Conservation (phyloP, 805 yeast species). For the Teunomyces atbi region DNA sequence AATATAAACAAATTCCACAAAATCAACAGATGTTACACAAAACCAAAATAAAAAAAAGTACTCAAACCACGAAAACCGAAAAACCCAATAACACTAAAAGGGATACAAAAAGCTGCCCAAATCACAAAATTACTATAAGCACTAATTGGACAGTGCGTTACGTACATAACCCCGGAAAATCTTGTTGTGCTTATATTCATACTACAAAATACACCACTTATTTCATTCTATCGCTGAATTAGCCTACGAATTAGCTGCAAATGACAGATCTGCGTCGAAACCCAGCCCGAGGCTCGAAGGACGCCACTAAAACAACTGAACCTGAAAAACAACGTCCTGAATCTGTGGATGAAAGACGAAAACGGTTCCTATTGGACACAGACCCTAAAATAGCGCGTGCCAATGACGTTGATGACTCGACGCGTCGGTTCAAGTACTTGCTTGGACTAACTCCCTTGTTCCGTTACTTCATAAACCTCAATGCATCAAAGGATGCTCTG, state of each 20-base stretch:
- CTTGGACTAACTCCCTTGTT: slow-evolving; percentile 82
- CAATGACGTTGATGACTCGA: slow-evolving; percentile 58
- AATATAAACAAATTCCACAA: neutral
- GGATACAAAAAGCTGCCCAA: neutral
- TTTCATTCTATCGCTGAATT: neutral
- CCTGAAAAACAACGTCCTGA: neutral
- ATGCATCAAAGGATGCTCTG: slow-evolving; percentile 74
- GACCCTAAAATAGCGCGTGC: slow-evolving; percentile 60
- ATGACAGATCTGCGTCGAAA: slow-evolving; percentile 2
- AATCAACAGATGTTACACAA: neutral
- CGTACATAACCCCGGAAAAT: neutral
- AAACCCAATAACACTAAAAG: neutral
- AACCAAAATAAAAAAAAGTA: neutral
- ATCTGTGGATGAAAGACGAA: slow-evolving; percentile 38
- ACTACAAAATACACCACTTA: too few relatives aligned
- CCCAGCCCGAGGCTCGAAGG: neutral
- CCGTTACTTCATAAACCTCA: slow-evolving; percentile 80
- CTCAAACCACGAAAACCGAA: slow-evolving; percentile 2
- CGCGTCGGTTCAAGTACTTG: slow-evolving; percentile 75
- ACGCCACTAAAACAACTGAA: neutral
- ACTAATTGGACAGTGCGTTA: neutral
- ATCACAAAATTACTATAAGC: neutral
- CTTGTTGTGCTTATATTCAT: too few relatives aligned
- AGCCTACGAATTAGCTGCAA: neutral
- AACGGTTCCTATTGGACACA: slow-evolving; percentile 46